Base-by-base conservation (phyloP, 2,329 filamentous ascomycete species). In the Mycogone perniciosa region DNA sequence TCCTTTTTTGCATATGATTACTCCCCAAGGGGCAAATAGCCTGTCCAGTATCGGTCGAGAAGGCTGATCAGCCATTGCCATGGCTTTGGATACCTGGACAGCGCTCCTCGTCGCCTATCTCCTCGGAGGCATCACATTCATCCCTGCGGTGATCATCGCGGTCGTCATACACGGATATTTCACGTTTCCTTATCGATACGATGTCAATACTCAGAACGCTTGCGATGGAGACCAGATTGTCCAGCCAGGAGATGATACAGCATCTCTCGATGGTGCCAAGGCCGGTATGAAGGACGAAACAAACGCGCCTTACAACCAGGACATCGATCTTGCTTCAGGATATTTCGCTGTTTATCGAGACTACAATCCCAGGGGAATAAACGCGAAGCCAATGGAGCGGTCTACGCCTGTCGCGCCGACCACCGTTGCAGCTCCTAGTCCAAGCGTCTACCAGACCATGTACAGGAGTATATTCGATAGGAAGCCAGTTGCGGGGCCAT, bases 361-460 rank as follows among this genome's bases (percentile, higher is more conserved):
- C 71, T 96, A 93, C 70, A 88, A 89, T 1, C 89, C 91, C 39
- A 89, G 90, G 64, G 91, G 90, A 39, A 85, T 95, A 67, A 95
- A 95, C 73, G 89, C 89, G 54, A 95, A 92, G 70, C 90, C 91
- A 5, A 90, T 92, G 52, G 91, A 96, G 71, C 81, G 89, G 54
- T 82, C 84, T 31, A 92, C 88, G 0, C 89, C 90, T 5, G 81
- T 88, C 9, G 89, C 89, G 13, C 84, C 86, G 51, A 70, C 80
- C 47, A 85, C 87, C 11, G 83, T 93, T 41, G 82, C 85, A 33
- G 76, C 86, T 39, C 86, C 90, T 51, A 95, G 89, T 63, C 90
- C 88, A 51, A 96, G 92, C 66, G 92, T 99, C 35, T 97, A 97
- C 69, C 93, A 97, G 77, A 87, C 87, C 67, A 96, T 99, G 89